These are phyloP conservation scores for Colletotrichum cereale DNA, from an alignment of 2,329 filamentous ascomycete species.

Conservation along the genomic window DNA sequence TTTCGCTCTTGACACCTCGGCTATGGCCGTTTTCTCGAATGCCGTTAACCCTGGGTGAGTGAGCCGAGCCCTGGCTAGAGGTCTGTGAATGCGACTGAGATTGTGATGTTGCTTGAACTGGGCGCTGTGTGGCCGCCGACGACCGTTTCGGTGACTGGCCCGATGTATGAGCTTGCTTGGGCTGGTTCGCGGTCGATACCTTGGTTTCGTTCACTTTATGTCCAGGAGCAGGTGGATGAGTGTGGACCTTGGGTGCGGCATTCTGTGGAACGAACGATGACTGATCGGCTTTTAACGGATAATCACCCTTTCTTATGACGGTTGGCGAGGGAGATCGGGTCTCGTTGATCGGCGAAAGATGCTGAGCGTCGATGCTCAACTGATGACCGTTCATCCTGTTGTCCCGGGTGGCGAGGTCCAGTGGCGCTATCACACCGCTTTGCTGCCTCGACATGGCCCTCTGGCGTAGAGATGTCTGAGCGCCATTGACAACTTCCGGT, in stretches of 20 bases:
- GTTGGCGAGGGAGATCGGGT: slow-evolving; percentile 78
- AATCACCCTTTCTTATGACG: slow-evolving; percentile 60
- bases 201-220: slow-evolving; percentile 15
- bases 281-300: slow-evolving; percentile 27
- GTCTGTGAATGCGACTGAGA: slow-evolving; percentile 43
- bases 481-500: slow-evolving; percentile 46
- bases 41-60: slow-evolving; percentile 55
- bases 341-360: slow-evolving; percentile 81
- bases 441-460: slow-evolving; percentile 57
- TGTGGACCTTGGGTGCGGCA: slow-evolving; percentile 35
- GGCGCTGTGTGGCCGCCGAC: slow-evolving; percentile 22
- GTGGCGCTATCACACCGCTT: slow-evolving; percentile 64
- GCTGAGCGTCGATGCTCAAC: slow-evolving; percentile 56
- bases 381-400: slow-evolving; percentile 53
- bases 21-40: slow-evolving; percentile 65
- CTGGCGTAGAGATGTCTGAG: slow-evolving; percentile 52
- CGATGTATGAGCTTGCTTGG: slow-evolving; percentile 44
- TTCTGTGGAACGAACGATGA: slow-evolving; percentile 27
- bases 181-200: slow-evolving; percentile 44
- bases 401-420: slow-evolving; percentile 67
- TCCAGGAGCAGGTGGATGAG: slow-evolving; percentile 13
- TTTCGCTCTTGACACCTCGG: slow-evolving; percentile 67
- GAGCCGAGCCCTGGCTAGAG: slow-evolving; percentile 42
- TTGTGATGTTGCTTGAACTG: slow-evolving; percentile 42
- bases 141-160: slow-evolving; percentile 42